Percentiles rank a stretch among this genome's conserved stretches.
These are phyloP conservation scores for Piromyces finnis DNA, from an alignment of 192 early-diverging fungal species.

Conservation along the genomic window DNA sequence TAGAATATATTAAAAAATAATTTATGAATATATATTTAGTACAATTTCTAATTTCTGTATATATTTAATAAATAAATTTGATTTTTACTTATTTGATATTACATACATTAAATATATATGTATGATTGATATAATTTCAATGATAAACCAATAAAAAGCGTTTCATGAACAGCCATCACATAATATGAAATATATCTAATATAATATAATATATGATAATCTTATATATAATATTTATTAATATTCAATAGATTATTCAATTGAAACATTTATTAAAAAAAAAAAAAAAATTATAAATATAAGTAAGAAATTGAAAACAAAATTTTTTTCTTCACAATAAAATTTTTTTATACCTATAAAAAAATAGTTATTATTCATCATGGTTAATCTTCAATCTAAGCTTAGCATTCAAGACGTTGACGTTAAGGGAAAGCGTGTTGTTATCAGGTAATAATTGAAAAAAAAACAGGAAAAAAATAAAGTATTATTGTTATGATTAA, in stretches of 20 bases:
- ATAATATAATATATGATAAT: neutral
- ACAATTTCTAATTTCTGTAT: too few species aligned
- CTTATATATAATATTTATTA: too few species aligned
- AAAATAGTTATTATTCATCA: neutral
- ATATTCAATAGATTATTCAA: neutral
- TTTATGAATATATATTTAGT: too few species aligned
- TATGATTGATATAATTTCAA: neutral
- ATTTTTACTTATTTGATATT: too few species aligned
- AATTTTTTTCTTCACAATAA: neutral
- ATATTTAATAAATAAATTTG: too few species aligned
- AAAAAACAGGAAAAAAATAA: neutral
- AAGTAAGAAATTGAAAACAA: neutral
- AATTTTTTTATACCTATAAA: neutral
- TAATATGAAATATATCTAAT: neutral
- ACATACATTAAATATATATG: neutral
- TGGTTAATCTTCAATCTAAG: constrained; percentile 23
- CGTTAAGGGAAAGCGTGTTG: constrained; percentile 66
- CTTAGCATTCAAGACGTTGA: constrained; percentile 74
- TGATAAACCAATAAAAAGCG: neutral
- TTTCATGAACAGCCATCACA: neutral
- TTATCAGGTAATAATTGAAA: constrained; percentile 54
- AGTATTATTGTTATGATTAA: too few species aligned
- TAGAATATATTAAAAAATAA: too few species aligned
- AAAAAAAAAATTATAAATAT: neutral
- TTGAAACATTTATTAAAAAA: neutral